phyloP scores from a whole-genome alignment of 2,329 filamentous ascomycete genomes.

The Aspergillus amoenus region DNA sequence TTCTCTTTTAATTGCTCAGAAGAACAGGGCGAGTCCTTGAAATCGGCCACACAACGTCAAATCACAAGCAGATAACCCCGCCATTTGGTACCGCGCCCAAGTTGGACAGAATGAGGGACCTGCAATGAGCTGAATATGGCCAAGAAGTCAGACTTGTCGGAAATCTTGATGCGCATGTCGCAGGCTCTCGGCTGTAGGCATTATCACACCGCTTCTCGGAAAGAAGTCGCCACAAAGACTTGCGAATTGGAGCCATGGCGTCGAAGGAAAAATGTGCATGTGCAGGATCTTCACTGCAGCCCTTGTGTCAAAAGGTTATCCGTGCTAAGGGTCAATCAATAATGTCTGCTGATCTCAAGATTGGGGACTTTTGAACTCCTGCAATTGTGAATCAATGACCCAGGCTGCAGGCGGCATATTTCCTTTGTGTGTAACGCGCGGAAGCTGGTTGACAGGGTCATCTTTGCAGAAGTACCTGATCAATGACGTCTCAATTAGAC shows the following conservation, averaged over 20 bases:
- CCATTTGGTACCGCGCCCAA: neutral
- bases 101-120: neutral
- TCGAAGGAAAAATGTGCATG: neutral
- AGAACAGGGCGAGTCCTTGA: neutral
- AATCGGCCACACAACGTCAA: neutral
- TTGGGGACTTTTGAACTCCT: neutral
- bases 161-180: neutral
- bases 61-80: neutral
- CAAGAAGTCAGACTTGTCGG: neutral
- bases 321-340: neutral
- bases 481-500: neutral
- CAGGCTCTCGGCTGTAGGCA: neutral
- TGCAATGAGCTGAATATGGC: neutral
- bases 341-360: neutral
- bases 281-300: neutral
- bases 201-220: constrained; percentile 9
- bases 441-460: neutral
- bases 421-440: neutral
- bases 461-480: neutral
- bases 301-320: neutral
- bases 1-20: neutral
- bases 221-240: neutral
- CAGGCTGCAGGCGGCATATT: neutral
- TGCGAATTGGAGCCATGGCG: neutral
- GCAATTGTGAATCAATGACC: neutral